Evolutionary conservation across 2,329 filamentous ascomycete genomes (phyloP).

Genomic region (Cyclaneusma minus): DNA sequence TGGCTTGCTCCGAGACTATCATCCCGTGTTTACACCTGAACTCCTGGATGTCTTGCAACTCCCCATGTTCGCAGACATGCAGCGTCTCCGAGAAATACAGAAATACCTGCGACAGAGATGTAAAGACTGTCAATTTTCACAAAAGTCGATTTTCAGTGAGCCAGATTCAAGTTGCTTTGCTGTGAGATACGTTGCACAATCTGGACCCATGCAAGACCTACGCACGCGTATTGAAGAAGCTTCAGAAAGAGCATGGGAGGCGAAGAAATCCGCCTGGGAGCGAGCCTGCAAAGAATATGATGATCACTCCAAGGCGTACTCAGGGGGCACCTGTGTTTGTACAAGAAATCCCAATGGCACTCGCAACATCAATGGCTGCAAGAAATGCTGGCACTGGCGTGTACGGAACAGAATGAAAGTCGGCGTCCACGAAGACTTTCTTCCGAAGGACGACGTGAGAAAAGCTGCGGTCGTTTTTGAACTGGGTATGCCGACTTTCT

Average conservation of each 20-base stretch:
- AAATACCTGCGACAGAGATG: slow-evolving; percentile 27
- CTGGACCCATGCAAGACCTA: slow-evolving; percentile 14
- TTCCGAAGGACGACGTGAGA: slow-evolving; percentile 23
- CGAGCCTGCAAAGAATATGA: slow-evolving; percentile 20
- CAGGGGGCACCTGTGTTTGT: slow-evolving; percentile 18
- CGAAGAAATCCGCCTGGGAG: slow-evolving; percentile 25
- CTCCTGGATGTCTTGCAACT: slow-evolving; percentile 40
- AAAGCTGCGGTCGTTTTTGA: slow-evolving; percentile 36
- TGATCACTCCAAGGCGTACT: slow-evolving; percentile 19
- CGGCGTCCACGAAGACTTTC: slow-evolving; percentile 29
- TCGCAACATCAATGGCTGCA: slow-evolving; percentile 22
- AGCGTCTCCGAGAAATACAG: slow-evolving; percentile 32
- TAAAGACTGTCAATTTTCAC: slow-evolving; percentile 5
- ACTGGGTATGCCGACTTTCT: slow-evolving; percentile 25
- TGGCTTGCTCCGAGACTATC: slow-evolving; percentile 32
- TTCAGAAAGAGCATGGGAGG: slow-evolving; percentile 13
- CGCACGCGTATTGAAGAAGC: slow-evolving; percentile 19
- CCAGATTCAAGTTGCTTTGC: slow-evolving; percentile 21
- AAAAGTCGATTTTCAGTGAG: slow-evolving; percentile 30
- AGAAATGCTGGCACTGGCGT: slow-evolving; percentile 25
- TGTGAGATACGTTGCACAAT: slow-evolving; percentile 5
- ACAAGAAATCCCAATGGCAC: slow-evolving; percentile 11
- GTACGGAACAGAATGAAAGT: slow-evolving; percentile 26
- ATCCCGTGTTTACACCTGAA: slow-evolving; percentile 32
- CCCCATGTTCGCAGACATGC: slow-evolving; percentile 28